phyloP scores from a whole-genome alignment of 2,329 filamentous ascomycete species.

The Gyromitra esculenta region DNA sequence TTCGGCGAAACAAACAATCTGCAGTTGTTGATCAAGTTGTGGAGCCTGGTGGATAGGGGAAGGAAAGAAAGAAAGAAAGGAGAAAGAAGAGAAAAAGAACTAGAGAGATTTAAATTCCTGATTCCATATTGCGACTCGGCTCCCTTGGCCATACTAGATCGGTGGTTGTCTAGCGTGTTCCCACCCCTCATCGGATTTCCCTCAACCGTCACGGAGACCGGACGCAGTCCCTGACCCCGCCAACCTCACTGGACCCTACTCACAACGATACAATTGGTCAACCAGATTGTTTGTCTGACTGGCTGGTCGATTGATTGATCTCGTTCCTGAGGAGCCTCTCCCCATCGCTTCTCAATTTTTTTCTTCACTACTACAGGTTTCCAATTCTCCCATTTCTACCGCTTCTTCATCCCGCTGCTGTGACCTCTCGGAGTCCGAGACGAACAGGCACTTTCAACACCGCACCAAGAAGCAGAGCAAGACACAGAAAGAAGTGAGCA shows the following conservation, averaged over 20 bases:
- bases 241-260: constrained; percentile 44
- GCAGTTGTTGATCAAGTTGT: constrained; percentile 18
- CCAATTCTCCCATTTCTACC: constrained; percentile 43
- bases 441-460: constrained; percentile 10
- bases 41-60: not conserved
- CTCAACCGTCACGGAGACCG: constrained; percentile 44
- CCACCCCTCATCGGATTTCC: constrained; percentile 49
- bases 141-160: constrained; percentile 22
- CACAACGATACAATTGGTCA: constrained; percentile 41
- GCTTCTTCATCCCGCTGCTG: constrained; percentile 35
- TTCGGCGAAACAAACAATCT: constrained; percentile 29
- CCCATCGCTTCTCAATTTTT: constrained; percentile 41
- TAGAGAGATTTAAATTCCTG: not conserved
- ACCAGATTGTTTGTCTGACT: constrained; percentile 30
- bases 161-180: constrained; percentile 40
- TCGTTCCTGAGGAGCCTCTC: constrained; percentile 50
- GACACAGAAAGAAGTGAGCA: constrained; percentile 17
- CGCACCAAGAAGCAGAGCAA: constrained; percentile 7
- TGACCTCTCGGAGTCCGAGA: not conserved
- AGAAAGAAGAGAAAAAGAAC: not conserved
- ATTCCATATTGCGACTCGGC: constrained; percentile 37
- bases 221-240: constrained; percentile 50
- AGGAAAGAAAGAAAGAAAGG: not conserved
- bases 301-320: constrained; percentile 48
- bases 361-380: constrained; percentile 19